A percentile compares a stretch with the other conserved stretches of the same genome.
These are phyloP conservation scores for Cardamine chenopodiifolia DNA, from an alignment of 345 rosid genomes.

Conservation along the genomic window DNA sequence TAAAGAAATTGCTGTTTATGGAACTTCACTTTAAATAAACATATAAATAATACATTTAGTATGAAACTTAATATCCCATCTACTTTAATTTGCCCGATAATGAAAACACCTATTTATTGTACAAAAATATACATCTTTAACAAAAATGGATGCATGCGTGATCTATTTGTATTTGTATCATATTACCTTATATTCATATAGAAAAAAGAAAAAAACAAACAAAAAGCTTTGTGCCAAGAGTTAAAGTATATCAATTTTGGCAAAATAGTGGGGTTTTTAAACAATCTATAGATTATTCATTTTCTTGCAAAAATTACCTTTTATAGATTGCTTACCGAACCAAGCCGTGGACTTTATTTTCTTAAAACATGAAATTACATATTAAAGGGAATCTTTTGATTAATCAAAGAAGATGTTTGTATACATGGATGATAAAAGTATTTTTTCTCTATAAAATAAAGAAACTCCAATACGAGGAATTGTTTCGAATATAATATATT, in stretches of 20 bases:
- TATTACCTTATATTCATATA: conserved; percentile 25
- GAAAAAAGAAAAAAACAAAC: conserved; percentile 14
- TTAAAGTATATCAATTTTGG: conserved; percentile 27
- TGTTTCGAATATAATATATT: conserved; percentile 44
- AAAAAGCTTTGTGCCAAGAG: conserved; percentile 28
- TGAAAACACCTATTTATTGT: conserved; percentile 39
- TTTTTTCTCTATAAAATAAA: background rate
- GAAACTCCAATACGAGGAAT: conserved; percentile 37
- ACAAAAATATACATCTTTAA: conserved; percentile 32
- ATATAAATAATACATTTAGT: conserved; percentile 16
- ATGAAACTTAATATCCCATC: conserved; percentile 17
- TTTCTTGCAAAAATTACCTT: conserved; percentile 35
- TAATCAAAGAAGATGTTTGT: conserved; percentile 36
- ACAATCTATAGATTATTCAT: conserved; percentile 21
- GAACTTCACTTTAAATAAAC: conserved; percentile 39
- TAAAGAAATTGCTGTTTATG: conserved; percentile 30
- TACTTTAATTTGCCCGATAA: conserved; percentile 38
- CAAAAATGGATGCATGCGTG: conserved; percentile 37
- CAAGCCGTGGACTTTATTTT: conserved; percentile 43
- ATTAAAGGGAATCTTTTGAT: conserved; percentile 38
- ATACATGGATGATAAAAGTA: conserved; percentile 38
- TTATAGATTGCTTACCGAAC: conserved; percentile 37
- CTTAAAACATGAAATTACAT: conserved; percentile 42
- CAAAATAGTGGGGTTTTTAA: conserved; percentile 25
- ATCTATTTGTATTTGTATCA: conserved; percentile 30